Evolutionary conservation across 306 rosid species (phyloP).

Genomic region (Inga laurina): DNA sequence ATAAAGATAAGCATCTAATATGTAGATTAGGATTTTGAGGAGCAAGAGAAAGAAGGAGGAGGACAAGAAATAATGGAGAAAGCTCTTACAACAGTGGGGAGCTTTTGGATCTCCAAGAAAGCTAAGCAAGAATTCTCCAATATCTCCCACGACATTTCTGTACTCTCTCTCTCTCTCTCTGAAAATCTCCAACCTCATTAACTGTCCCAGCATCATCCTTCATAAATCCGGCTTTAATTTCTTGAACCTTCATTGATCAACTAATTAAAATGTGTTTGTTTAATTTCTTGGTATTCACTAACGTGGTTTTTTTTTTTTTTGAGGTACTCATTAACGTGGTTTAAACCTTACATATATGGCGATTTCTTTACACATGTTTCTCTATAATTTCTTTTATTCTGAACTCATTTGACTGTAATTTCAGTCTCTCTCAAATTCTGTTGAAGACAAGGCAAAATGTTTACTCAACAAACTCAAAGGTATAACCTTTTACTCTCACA

Average conservation of each 20-base stretch:
- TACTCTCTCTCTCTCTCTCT: not conserved
- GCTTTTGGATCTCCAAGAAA: constrained; percentile 54
- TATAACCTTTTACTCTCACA: constrained; percentile 20
- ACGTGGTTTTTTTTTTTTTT: not conserved
- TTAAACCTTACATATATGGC: not conserved
- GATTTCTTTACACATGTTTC: not conserved
- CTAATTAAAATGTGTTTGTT: not conserved
- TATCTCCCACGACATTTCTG: constrained; percentile 43
- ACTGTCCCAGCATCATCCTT: not conserved
- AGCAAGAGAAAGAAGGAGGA: not conserved
- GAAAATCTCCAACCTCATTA: not conserved
- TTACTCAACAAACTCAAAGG: constrained; percentile 84
- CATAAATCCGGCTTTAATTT: not conserved
- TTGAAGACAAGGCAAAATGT: constrained; percentile 89
- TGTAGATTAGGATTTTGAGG: not conserved
- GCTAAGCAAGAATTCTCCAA: constrained; percentile 51
- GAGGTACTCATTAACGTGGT: too few species aligned
- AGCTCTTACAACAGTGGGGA: constrained; percentile 41
- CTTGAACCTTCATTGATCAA: not conserved
- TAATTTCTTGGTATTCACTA: not conserved
- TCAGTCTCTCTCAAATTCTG: constrained; percentile 72
- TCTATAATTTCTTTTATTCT: not conserved
- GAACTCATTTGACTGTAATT: constrained; percentile 13
- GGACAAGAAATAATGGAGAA: constrained; percentile 38
- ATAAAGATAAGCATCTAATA: not conserved